Conservation (phyloP, 2,329 filamentous ascomycete species). For the Aureobasidium sp. region DNA sequence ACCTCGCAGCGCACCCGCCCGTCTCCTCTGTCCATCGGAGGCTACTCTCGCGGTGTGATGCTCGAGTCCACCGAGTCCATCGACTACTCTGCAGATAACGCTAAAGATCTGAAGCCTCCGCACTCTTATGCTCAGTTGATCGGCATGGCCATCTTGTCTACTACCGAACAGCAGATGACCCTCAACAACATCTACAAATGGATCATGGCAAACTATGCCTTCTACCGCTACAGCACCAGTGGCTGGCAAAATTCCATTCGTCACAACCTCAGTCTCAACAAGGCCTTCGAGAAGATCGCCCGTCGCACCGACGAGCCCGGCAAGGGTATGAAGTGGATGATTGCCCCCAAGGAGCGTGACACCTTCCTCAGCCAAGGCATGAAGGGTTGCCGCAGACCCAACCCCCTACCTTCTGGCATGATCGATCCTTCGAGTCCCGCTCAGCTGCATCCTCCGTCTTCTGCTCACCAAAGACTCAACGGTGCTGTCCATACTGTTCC, state of each 20-base stretch:
- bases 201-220: conserved; percentile 85
- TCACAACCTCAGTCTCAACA: conserved; percentile 91
- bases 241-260: conserved; percentile 99
- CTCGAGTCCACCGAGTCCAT: conserved; percentile 49
- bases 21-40: conserved; percentile 32
- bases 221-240: conserved; percentile 75
- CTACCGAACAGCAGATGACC: conserved; percentile 78
- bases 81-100: conserved; percentile 72
- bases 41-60: conserved; percentile 41
- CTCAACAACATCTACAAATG: conserved; percentile 88
- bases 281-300: conserved; percentile 87
- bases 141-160: conserved; percentile 86
- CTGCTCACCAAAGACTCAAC: conserved; percentile 5
- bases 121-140: conserved; percentile 97
- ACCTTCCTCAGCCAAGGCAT: conserved; percentile 71
- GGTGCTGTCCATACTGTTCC: conserved; percentile 10
- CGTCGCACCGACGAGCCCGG: conserved; percentile 90
- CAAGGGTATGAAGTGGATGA: conserved; percentile 99
- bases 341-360: conserved; percentile 72
- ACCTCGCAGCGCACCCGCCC: conserved; percentile 28
- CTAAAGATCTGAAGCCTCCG: conserved; percentile 86
- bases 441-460: conserved; percentile 50
- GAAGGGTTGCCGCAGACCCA: conserved; percentile 31
- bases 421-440: conserved; percentile 21
- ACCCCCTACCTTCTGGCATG: conserved; percentile 21